These are phyloP conservation scores for Mycocentrospora acerina DNA, from an alignment of 2,329 filamentous ascomycete species.

Conservation along the genomic window DNA sequence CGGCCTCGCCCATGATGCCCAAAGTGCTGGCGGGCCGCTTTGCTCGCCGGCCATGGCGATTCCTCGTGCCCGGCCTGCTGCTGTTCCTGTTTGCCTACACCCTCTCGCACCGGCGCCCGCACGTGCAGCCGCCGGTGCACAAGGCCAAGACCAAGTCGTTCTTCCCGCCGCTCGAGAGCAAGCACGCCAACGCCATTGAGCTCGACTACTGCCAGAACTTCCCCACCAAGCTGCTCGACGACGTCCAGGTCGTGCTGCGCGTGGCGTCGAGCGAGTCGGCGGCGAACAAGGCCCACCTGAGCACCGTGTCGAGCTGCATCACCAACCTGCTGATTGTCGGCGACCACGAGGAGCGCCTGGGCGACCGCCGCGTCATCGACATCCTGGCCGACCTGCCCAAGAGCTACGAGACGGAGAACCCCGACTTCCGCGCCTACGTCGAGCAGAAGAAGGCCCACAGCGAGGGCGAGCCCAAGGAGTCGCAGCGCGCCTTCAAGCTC, in stretches of 20 bases:
- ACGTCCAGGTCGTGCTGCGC: conserved; percentile 52
- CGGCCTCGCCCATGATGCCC: conserved; percentile 21
- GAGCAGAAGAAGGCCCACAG: conserved; percentile 44
- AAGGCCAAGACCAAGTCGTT: conserved; percentile 37
- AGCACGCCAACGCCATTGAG: conserved; percentile 29
- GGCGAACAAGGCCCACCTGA: conserved; percentile 51
- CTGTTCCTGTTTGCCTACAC: conserved; percentile 36
- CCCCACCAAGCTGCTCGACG: conserved; percentile 43
- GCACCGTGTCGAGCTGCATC: conserved; percentile 57
- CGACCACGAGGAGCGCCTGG: conserved; percentile 57
- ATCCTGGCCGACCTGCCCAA: conserved; percentile 53
- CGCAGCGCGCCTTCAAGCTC: conserved; percentile 55
- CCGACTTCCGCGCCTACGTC: conserved; percentile 56
- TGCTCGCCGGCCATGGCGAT: conserved; percentile 31
- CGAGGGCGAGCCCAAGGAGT: conserved; percentile 49
- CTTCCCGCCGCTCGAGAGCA: conserved; percentile 38
- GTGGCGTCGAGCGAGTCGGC: conserved; percentile 50
- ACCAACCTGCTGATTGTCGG: conserved; percentile 60
- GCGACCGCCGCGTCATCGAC: conserved; percentile 53
- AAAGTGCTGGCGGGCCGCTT: conserved; percentile 29
- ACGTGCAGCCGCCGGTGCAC: conserved; percentile 21
- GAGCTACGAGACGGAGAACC: conserved; percentile 43
- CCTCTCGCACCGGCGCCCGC: conserved; percentile 24
- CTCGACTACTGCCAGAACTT: conserved; percentile 45
- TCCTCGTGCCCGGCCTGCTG: conserved; percentile 34